These are phyloP conservation scores for Pythium grandisporangium DNA, from an alignment of 352 stramenopile species.

Conservation along the genomic window DNA sequence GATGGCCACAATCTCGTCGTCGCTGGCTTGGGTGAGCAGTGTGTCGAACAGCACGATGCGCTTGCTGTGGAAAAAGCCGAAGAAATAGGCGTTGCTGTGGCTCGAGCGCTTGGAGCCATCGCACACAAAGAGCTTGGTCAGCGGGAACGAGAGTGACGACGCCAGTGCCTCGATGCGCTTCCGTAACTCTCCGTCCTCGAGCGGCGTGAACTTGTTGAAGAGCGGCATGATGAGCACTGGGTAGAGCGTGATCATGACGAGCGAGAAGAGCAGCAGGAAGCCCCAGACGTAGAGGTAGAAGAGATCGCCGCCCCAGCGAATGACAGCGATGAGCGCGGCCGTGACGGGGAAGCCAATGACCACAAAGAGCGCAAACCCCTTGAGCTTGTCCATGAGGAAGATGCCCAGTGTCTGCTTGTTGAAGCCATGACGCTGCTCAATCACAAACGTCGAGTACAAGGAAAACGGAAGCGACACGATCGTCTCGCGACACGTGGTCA, in stretches of 20 bases:
- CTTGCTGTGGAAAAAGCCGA: conserved; percentile 96
- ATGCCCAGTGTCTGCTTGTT: conserved; percentile 95
- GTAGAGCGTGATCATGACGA: conserved; percentile 95
- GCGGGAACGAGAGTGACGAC: conserved; percentile 86
- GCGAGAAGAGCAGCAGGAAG: conserved; percentile 90
- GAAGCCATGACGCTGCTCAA: conserved; percentile 96
- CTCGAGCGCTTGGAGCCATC: conserved; percentile 95
- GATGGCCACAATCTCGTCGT: conserved; percentile 95
- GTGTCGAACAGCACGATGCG: conserved; percentile 97
- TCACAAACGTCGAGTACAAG: conserved; percentile 94
- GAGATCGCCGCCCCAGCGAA: conserved; percentile 57
- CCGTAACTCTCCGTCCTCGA: conserved; percentile 86
- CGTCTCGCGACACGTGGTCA: conserved; percentile 57
- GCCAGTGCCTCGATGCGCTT: conserved; percentile 91
- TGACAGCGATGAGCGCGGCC: conserved; percentile 54
- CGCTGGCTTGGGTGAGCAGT: conserved; percentile 87
- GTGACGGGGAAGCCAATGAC: conserved; percentile 66
- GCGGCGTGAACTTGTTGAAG: conserved; percentile 94
- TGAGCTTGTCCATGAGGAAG: conserved; percentile 95
- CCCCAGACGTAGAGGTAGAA: conserved; percentile 93
- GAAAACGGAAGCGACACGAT: conserved; percentile 54
- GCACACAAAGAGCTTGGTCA: conserved; percentile 97
- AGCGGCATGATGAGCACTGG: conserved; percentile 95
- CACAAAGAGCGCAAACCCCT: conserved; percentile 84
- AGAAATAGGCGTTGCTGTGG: conserved; percentile 88